Base-by-base conservation (phyloP, 1,139 yeast genomes). In the Lipomyces yarrowii region DNA sequence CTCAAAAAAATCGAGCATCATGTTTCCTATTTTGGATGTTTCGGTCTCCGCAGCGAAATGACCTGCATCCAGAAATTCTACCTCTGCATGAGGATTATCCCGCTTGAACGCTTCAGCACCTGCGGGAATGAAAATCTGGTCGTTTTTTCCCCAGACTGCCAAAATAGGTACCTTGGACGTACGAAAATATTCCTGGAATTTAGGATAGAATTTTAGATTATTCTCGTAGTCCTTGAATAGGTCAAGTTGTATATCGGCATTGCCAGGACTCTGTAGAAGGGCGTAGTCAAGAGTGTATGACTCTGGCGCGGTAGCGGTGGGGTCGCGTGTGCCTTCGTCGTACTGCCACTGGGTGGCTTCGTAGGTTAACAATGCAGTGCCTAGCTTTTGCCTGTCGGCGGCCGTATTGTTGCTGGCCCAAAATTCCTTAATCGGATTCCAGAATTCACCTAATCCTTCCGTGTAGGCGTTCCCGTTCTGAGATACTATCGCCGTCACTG, bases 381-480 rank as follows among this genome's bases (percentile, higher is more conserved):
- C 62, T 8, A 69, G 70, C 15, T 69, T 64, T 15, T 69, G 63
- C 42, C 69, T 64, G 3, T 57, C 64, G 2, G 68, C 65, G 13
- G 48, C 21, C 37, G 67, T 65, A 56, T 64, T 60, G 26, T 74
- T 71, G 3, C 69, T 69, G 2, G 73, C 69, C 83, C 83, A 81
- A 59, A 71, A 77, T 42, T 72, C 67, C 64, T 71, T 71, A 32
- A 80, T 59, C 5, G 81, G 79, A 15, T 68, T 77, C 84, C 84
- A 81, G 69, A 81, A 80, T 39, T 72, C 73, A 35, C 71, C 77
- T 15, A 81, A 63, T 3, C 83, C 84, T 63, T 79, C 83, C 6
- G 71, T 78, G 65, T 81, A 82, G 21, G 83, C 82, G 71, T 81
- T 81, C 18, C 84, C 84, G 66, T 81, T 82, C 71, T 82, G 84